Conservation (phyloP, 306 rosid genomes). For the Parietaria judaica region DNA sequence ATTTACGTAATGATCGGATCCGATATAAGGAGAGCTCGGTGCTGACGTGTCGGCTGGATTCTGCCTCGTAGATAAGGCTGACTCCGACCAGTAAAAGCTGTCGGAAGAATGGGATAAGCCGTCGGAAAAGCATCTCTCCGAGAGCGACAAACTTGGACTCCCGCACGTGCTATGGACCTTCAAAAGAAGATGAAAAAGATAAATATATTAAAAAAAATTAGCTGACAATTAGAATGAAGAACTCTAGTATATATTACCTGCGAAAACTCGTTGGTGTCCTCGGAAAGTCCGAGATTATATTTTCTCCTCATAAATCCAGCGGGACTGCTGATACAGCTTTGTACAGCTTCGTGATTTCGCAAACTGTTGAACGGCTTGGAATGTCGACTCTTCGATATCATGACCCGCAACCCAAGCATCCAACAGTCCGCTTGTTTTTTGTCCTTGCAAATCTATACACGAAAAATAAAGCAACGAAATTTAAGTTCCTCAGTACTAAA, state of each 20-base stretch:
- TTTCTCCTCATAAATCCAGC: slow-evolving; percentile 71
- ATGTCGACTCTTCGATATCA: slow-evolving; percentile 43
- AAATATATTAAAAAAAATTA: too few species aligned
- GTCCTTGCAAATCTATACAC: slow-evolving; percentile 70
- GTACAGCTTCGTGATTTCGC: slow-evolving; percentile 58
- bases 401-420: slow-evolving; percentile 68
- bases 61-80: slow-evolving; percentile 33
- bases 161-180: slow-evolving; percentile 66
- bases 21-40: slow-evolving; percentile 45
- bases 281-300: slow-evolving; percentile 70
- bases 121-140: slow-evolving; percentile 73
- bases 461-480: slow-evolving; percentile 4
- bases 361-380: slow-evolving; percentile 37
- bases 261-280: slow-evolving; percentile 43
- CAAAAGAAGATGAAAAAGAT: slow-evolving; percentile 16
- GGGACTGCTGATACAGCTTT: slow-evolving; percentile 78
- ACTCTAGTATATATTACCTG: slow-evolving; percentile 34
- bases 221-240: too few species aligned
- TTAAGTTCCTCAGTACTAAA: slow-evolving; percentile 6
- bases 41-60: slow-evolving; percentile 32
- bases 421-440: slow-evolving; percentile 69
- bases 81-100: slow-evolving; percentile 37
- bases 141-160: slow-evolving; percentile 71
- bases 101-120: slow-evolving; percentile 61
- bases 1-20: slow-evolving; percentile 31